phyloP scores from a whole-genome alignment of 192 early-diverging fungal species.

The Coemansia sp. region DNA sequence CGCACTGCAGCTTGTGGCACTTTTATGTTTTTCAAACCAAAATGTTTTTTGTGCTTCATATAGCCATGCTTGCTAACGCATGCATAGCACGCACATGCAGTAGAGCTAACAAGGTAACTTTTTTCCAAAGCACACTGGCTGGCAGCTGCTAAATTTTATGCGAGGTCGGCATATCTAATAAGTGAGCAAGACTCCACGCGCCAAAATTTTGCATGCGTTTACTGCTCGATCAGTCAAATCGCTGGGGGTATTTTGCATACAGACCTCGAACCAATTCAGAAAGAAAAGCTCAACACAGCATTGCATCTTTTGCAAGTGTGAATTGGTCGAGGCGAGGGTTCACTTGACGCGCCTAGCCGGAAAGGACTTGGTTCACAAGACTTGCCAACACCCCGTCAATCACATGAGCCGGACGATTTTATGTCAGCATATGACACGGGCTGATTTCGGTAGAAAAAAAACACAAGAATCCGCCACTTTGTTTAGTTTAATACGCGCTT shows the following conservation, averaged over 20 bases:
- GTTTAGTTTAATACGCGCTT: neutral
- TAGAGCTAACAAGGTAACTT: neutral
- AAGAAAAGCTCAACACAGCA: neutral
- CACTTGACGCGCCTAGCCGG: neutral
- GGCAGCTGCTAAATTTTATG: neutral
- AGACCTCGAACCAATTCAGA: neutral
- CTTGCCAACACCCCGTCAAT: neutral
- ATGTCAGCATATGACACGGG: conserved; percentile 1
- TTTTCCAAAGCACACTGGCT: neutral
- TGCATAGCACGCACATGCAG: neutral
- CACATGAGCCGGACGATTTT: neutral
- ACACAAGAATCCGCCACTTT: neutral
- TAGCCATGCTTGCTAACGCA: neutral
- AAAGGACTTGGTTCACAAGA: neutral
- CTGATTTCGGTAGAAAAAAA: neutral
- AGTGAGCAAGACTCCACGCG: neutral
- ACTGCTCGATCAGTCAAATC: neutral
- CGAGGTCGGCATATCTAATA: neutral
- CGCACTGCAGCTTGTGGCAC: too few species aligned
- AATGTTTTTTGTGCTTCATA: neutral
- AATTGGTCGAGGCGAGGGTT: neutral
- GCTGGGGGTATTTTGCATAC: neutral
- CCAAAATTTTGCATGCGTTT: neutral
- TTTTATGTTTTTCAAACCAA: neutral
- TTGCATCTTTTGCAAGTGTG: neutral